These are phyloP conservation scores for Corylus avellana DNA, from an alignment of 306 rosid species.

Conservation along the genomic window DNA sequence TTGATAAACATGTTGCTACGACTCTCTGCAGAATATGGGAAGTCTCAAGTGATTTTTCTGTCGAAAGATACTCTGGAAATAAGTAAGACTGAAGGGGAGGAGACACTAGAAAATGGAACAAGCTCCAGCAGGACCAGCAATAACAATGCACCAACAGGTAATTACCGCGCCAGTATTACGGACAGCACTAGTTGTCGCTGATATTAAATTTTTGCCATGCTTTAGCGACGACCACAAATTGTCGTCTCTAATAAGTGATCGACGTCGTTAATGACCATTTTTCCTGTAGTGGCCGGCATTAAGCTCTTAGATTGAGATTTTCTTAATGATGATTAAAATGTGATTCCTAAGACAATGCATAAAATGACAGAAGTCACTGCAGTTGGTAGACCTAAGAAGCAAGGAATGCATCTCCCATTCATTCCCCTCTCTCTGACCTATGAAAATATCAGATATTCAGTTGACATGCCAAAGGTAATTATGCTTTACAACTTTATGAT, in stretches of 20 bases:
- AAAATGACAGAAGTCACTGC: background rate
- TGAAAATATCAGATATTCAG: slow-evolving; percentile 45
- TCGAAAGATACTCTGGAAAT: slow-evolving; percentile 7
- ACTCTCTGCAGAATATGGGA: slow-evolving; percentile 25
- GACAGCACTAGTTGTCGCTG: too few species aligned
- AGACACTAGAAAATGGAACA: background rate
- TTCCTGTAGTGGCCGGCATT: too few species aligned
- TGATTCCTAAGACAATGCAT: slow-evolving; percentile 12
- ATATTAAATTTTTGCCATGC: too few species aligned
- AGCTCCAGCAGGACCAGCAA: background rate
- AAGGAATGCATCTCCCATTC: slow-evolving; percentile 58
- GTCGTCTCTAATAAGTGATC: too few species aligned
- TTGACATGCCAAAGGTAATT: slow-evolving; percentile 52
- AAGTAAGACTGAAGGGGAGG: background rate
- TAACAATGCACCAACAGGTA: background rate
- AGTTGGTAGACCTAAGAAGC: slow-evolving; percentile 6
- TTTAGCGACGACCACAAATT: too few species aligned
- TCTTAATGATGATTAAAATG: too few species aligned
- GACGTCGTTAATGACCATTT: too few species aligned
- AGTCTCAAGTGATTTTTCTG: slow-evolving; percentile 11
- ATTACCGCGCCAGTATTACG: too few species aligned
- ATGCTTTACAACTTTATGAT: background rate
- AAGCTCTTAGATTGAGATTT: too few species aligned
- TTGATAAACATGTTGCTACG: slow-evolving; percentile 15
- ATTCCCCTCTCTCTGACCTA: slow-evolving; percentile 43